Base-by-base conservation (phyloP, 495 filamentous ascomycete genomes). In the Aspergillus sclerotiicarbonarius region DNA sequence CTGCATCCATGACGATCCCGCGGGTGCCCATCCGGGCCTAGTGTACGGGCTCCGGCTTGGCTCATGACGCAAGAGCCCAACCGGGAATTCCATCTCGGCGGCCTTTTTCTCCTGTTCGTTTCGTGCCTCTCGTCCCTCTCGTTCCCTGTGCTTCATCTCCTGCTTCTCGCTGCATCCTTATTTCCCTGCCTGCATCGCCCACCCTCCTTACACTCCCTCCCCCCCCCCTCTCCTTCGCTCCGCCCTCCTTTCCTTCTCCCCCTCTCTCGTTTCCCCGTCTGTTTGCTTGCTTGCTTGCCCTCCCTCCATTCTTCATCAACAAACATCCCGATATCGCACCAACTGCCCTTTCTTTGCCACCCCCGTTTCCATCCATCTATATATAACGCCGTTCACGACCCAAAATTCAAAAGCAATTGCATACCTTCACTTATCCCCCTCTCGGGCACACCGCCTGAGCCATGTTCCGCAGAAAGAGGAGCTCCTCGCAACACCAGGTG, bases 401-500 rank as follows among this genome's bases (percentile, higher is more conserved):
- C 13, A 41, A 25, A 25, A 25, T n/a, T 15, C 9, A n/a, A 41
- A 13, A 6, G 10, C 37, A 41, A 41, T 41, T n/a, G 37, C 37
- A 15, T 15, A 15, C 33, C 33, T 15, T 44, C 43, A 57, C 49
- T 54, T 46, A 44, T 25, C 50, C 13, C 32, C 46, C 51, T 54
- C 54, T 48, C 54, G 33, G 55, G 39, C 46, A 53, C 20, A 31
- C 19, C 41, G 46, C 32, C 51, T 56, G 53, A 67, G 73, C 58
- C 68, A 84, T 84, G 80, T 84, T 84, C 60, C 69, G 74, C 55
- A 78, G 76, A 65, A 67, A 68, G 62, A 82, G 79, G 71, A 81
- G 77, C 69, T 71, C 77, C 39, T 74, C 72, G 20, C 79, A 80
- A 62, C 82, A 82, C 67, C 80, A 81, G 67, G 82, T 86, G 66